Percentiles rank a stretch among this genome's conserved stretches.
phyloP scores from a whole-genome alignment of 2,329 filamentous ascomycete genomes.

The Tolypocladium inflatum region DNA sequence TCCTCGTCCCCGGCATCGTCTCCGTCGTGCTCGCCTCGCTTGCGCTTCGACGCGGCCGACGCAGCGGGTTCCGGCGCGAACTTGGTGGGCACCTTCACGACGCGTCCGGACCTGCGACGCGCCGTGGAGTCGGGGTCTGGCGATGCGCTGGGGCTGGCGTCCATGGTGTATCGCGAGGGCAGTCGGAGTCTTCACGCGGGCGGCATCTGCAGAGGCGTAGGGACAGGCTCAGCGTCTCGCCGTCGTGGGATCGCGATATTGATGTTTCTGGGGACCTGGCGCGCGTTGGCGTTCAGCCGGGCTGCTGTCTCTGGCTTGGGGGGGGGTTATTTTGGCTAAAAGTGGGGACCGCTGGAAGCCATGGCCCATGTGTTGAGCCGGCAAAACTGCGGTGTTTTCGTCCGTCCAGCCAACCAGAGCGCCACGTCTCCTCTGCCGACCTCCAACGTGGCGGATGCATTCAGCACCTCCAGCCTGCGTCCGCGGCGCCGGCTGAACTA shows the following conservation, averaged over 20 bases:
- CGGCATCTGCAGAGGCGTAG: slow-evolving; percentile 8
- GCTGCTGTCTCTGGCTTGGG: background rate
- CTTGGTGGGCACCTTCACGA: slow-evolving; percentile 50
- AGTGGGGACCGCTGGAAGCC: background rate
- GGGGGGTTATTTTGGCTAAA: slow-evolving; percentile 4
- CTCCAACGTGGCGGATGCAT: background rate
- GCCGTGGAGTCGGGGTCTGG: slow-evolving; percentile 40
- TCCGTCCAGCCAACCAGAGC: background rate
- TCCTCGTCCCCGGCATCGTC: slow-evolving; percentile 41
- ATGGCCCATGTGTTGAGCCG: background rate
- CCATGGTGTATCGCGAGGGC: slow-evolving; percentile 9
- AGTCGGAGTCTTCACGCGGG: slow-evolving; percentile 3
- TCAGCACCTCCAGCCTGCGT: background rate
- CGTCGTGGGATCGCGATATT: background rate
- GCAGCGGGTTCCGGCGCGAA: slow-evolving; percentile 40
- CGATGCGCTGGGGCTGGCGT: slow-evolving; percentile 8
- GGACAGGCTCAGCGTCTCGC: background rate
- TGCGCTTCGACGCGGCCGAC: slow-evolving; percentile 44
- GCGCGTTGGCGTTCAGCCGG: slow-evolving; percentile 7
- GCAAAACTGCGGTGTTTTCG: background rate
- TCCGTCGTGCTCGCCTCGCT: slow-evolving; percentile 40
- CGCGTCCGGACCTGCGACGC: slow-evolving; percentile 61
- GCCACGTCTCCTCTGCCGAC: background rate
- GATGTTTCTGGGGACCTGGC: slow-evolving; percentile 3
- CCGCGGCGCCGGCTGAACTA: background rate